phyloP scores from a whole-genome alignment of 208 protist genomes.

The Wallacemonas rigidus region DNA sequence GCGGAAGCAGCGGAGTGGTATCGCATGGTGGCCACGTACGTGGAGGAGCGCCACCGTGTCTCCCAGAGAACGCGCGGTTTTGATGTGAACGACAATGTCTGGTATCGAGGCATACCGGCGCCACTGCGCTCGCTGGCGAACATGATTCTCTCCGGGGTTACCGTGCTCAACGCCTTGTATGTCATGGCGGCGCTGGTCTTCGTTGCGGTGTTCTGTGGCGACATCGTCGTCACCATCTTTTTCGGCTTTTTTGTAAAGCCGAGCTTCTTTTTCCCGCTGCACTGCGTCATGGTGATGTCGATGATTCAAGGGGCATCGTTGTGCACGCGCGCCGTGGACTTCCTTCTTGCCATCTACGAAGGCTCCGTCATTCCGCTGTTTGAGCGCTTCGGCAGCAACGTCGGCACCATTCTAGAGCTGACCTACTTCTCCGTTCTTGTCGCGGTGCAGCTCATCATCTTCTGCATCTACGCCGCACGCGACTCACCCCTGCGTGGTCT shows the following conservation, averaged over 20 bases:
- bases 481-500: conserved; percentile 42
- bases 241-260: conserved; percentile 60
- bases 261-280: conserved; percentile 59
- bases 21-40: conserved; percentile 35
- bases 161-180: conserved; percentile 45
- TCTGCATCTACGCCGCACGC: conserved; percentile 43
- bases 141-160: conserved; percentile 36
- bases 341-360: conserved; percentile 36
- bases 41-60: conserved; percentile 14
- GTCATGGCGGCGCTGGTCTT: conserved; percentile 59
- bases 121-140: conserved; percentile 43
- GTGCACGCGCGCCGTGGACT: conserved; percentile 50
- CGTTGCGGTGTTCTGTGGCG: conserved; percentile 36
- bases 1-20: conserved; percentile 45
- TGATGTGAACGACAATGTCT: conserved; percentile 41
- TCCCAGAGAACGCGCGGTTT: conserved; percentile 12
- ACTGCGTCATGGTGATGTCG: conserved; percentile 45
- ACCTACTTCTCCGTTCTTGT: conserved; percentile 42
- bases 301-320: conserved; percentile 46
- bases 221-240: conserved; percentile 56
- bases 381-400: conserved; percentile 40
- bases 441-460: conserved; percentile 52
- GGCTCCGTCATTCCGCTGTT: conserved; percentile 55
- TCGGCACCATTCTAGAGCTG: conserved; percentile 41
- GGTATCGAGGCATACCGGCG: conserved; percentile 50